A percentile compares a stretch with the other conserved stretches of the same genome.
These are phyloP conservation scores for Gardenia jasminoides DNA, from an alignment of 257 asterid species.

Conservation along the genomic window DNA sequence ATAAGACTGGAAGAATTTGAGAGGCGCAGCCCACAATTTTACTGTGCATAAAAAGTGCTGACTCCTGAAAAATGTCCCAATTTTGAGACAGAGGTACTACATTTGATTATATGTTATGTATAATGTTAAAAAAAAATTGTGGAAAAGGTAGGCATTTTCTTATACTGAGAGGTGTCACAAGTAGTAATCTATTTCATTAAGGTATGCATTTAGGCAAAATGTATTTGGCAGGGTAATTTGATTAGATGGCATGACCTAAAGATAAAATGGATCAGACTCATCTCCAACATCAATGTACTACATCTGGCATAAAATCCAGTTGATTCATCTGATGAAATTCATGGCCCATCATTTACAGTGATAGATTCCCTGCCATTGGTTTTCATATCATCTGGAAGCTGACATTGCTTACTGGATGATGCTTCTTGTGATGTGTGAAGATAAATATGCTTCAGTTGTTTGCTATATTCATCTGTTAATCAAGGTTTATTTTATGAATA, in stretches of 20 bases:
- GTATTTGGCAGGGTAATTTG: background rate
- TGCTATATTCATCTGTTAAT: background rate
- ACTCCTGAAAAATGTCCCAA: no score
- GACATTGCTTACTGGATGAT: background rate
- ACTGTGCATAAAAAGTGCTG: no score
- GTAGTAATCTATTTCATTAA: background rate
- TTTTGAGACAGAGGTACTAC: background rate
- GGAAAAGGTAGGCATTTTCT: background rate
- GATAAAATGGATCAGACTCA: background rate
- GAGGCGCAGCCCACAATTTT: no score
- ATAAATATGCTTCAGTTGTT: background rate
- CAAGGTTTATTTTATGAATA: background rate
- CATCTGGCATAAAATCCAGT: background rate
- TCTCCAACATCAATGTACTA: background rate
- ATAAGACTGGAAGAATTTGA: no score
- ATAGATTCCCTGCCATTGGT: background rate
- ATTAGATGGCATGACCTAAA: background rate
- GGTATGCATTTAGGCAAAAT: background rate
- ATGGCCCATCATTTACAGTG: background rate
- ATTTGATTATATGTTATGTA: no score
- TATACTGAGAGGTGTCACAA: background rate
- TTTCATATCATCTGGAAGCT: background rate
- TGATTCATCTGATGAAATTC: background rate
- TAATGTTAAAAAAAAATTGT: background rate
- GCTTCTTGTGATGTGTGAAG: background rate